Evolutionary conservation across 83 land plant genomes (phyloP), one percentile per base, ranked within the genome.

Genomic region (Picea abies): DNA sequence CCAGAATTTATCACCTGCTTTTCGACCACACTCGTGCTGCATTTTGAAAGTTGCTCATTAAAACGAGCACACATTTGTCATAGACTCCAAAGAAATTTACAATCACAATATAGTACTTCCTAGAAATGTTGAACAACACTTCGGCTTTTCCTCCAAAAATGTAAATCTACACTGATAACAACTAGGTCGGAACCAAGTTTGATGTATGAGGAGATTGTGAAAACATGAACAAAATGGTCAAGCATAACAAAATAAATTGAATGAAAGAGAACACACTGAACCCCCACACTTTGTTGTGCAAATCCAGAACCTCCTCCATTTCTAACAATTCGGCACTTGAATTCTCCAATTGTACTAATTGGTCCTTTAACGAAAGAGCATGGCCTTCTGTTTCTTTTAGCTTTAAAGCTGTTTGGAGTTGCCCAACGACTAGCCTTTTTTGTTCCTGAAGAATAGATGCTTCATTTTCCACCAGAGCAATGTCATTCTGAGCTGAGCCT

Each of bases 381-480:
- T 14, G 78, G 60, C 29, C 60, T 49, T 75, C 32, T 11, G 78
- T 37, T 29, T 72, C 23, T 72, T 72, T 72, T 20, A 72, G 76
- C 78, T 47, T 75, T 14, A 75, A 47, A 49, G 25, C 60, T 22
- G 78, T 75, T 11, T 75, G 78, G 4, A 75, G 78, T 12, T 75
- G 78, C 14, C 52, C 26, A 26, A 75, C 52, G 60, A 49, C 78
- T 58, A 75, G 60, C 22, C 26, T 58, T 75, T 75, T 75, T 52
- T 75, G 78, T 49, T 75, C 78, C 78, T 75, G 78, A 56, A 75
- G 60, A 75, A 75, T 56, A 47, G 78, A 75, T 49, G 78, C 22
- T 75, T 75, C 78, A 10, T 49, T 75, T 49, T 75, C 78, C 25
- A 49, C 78, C 29, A 75, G 23, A 35, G 76, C 56, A 72, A 72